These are phyloP conservation scores for Chrysosporium queenslandicum DNA, from an alignment of 2,329 filamentous ascomycete species.

Conservation along the genomic window DNA sequence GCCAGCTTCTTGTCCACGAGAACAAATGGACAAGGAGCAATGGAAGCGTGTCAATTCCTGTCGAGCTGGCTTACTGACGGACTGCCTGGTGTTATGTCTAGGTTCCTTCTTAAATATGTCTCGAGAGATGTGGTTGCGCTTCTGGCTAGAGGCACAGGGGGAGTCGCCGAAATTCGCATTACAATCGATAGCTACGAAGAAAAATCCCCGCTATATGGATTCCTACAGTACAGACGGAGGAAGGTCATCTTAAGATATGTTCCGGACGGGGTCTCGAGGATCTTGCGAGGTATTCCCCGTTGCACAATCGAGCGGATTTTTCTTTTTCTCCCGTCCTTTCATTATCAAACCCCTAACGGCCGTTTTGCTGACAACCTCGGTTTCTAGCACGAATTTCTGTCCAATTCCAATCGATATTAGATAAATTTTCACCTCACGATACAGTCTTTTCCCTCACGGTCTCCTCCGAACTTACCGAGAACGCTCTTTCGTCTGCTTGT, in stretches of 20 bases:
- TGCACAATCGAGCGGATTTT: neutral
- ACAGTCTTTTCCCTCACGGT: slow-evolving; percentile 66
- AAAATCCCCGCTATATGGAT: slow-evolving; percentile 79
- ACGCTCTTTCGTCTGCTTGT: slow-evolving; percentile 76
- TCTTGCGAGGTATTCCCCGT: slow-evolving; percentile 69
- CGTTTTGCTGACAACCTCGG: slow-evolving; percentile 13
- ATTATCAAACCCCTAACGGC: neutral
- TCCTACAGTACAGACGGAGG: slow-evolving; percentile 77
- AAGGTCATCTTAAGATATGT: slow-evolving; percentile 90
- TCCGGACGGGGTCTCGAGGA: slow-evolving; percentile 77
- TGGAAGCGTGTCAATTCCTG: neutral
- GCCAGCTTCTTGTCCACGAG: neutral
- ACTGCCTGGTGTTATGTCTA: slow-evolving; percentile 33
- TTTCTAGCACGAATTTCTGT: slow-evolving; percentile 66
- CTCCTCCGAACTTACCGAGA: slow-evolving; percentile 73
- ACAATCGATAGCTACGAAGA: slow-evolving; percentile 71
- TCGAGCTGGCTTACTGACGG: neutral
- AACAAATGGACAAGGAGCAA: neutral
- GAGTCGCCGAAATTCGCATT: slow-evolving; percentile 72
- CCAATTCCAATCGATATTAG: slow-evolving; percentile 52
- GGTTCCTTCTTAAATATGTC: slow-evolving; percentile 89
- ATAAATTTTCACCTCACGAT: slow-evolving; percentile 64
- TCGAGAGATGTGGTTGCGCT: slow-evolving; percentile 80
- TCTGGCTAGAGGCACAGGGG: slow-evolving; percentile 64
- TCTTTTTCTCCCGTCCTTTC: neutral